Evolutionary conservation across 805 yeast species (phyloP).

Genomic region (Suhomyces tanzawaensis): DNA sequence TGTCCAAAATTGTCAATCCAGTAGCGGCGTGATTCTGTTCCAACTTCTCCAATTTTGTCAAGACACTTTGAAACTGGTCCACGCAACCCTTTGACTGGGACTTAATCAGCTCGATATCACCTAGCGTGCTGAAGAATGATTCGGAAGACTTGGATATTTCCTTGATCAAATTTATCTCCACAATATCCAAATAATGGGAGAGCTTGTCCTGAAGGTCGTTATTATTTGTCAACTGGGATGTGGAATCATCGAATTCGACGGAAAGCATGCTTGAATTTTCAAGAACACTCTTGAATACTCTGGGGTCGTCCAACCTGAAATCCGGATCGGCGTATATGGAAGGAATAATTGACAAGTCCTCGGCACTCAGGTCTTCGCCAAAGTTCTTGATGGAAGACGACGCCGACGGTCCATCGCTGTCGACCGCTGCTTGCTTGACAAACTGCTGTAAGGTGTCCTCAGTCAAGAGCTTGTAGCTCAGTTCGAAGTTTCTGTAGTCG

Average conservation of each 20-base stretch:
- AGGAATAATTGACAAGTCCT: slow-evolving; percentile 48
- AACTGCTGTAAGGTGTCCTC: slow-evolving; percentile 35
- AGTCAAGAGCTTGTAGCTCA: slow-evolving; percentile 36
- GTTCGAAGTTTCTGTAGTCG: slow-evolving; percentile 37
- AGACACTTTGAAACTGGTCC: slow-evolving; percentile 44
- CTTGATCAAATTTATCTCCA: slow-evolving; percentile 74
- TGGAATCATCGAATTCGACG: slow-evolving; percentile 21
- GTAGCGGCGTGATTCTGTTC: slow-evolving; percentile 49
- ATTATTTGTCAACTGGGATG: slow-evolving; percentile 44
- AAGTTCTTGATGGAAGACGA: slow-evolving; percentile 9
- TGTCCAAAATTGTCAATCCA: slow-evolving; percentile 50
- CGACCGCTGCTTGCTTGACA: slow-evolving; percentile 14
- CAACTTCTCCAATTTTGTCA: slow-evolving; percentile 41
- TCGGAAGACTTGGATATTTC: slow-evolving; percentile 85
- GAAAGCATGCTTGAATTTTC: slow-evolving; percentile 51
- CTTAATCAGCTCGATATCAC: slow-evolving; percentile 68
- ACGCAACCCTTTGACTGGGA: slow-evolving; percentile 53
- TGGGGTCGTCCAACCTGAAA: slow-evolving; percentile 85
- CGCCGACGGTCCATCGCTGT: slow-evolving; percentile 3
- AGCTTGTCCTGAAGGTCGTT: slow-evolving; percentile 70
- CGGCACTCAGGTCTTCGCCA: slow-evolving; percentile 4
- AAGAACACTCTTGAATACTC: slow-evolving; percentile 73
- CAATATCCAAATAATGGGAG: slow-evolving; percentile 78
- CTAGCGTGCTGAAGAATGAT: slow-evolving; percentile 80
- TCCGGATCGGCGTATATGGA: slow-evolving; percentile 60